Evolutionary conservation across 1,139 yeast species (phyloP).

Genomic region (Magnusiomyces suaveolens): DNA sequence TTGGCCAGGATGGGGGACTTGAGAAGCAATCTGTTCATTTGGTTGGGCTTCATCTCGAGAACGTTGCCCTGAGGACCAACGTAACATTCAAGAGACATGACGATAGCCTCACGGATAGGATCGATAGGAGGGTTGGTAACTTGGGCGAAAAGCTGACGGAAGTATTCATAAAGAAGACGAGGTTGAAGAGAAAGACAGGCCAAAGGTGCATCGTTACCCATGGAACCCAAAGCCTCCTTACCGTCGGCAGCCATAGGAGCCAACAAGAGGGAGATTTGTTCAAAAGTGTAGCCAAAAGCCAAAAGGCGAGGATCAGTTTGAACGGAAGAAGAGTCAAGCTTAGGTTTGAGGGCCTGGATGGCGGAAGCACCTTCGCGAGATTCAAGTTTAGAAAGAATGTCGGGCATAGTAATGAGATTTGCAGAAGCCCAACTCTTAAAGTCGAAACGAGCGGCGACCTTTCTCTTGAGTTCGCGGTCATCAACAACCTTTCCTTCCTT

Average conservation of each 20-base stretch:
- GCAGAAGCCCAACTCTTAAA: slow-evolving; percentile 90
- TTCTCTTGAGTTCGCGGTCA: slow-evolving; percentile 73
- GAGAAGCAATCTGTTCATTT: slow-evolving; percentile 79
- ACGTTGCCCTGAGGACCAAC: slow-evolving; percentile 96
- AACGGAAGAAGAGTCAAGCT: slow-evolving; percentile 36
- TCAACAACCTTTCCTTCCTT: slow-evolving; percentile 88
- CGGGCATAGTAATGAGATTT: slow-evolving; percentile 74
- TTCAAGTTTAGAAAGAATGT: slow-evolving; percentile 51
- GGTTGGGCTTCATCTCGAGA: slow-evolving; percentile 83
- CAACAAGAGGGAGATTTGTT: slow-evolving; percentile 71
- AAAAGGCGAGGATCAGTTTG: slow-evolving; percentile 75
- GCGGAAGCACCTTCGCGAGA: slow-evolving; percentile 38
- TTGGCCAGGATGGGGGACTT: slow-evolving; percentile 73
- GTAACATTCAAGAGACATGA: slow-evolving; percentile 94
- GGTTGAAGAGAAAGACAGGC: slow-evolving; percentile 96
- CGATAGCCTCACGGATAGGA: slow-evolving; percentile 92
- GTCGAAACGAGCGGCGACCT: slow-evolving; percentile 78
- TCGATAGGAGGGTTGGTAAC: slow-evolving; percentile 98
- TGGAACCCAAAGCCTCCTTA: slow-evolving; percentile 91
- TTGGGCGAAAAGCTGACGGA: slow-evolving; percentile 94
- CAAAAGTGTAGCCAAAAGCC: slow-evolving; percentile 88
- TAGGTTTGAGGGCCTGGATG: slow-evolving; percentile 26
- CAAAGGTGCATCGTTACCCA: slow-evolving; percentile 96
- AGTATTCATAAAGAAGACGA: slow-evolving; percentile 79
- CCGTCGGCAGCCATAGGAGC: slow-evolving; percentile 93